phyloP scores from a whole-genome alignment of 2,329 filamentous ascomycete species.

The Aureobasidium sp. region DNA sequence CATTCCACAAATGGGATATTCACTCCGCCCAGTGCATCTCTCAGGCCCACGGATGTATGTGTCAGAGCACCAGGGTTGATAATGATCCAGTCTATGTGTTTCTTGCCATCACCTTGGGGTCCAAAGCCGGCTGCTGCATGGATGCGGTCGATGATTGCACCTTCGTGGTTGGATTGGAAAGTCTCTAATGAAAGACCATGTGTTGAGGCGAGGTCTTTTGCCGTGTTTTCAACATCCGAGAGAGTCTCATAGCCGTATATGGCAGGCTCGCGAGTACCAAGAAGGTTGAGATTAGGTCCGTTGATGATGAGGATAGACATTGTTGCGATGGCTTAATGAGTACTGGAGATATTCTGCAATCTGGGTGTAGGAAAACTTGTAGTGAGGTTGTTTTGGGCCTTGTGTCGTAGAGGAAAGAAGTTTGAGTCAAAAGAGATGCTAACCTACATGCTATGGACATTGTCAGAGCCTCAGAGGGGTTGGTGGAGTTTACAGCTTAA shows the following conservation, averaged over 20 bases:
- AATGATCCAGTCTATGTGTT: slow-evolving; percentile 55
- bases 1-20: slow-evolving; percentile 68
- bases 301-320: slow-evolving; percentile 63
- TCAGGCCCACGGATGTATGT: slow-evolving; percentile 67
- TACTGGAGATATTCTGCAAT: background rate
- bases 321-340: background rate
- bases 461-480: background rate
- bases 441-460: too few species aligned
- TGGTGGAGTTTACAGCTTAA: background rate
- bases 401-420: too few species aligned
- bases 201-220: slow-evolving; percentile 42
- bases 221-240: slow-evolving; percentile 49
- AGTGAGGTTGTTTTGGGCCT: too few species aligned
- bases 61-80: slow-evolving; percentile 73
- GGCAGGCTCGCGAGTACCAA: slow-evolving; percentile 66
- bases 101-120: background rate
- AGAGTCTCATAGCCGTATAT: slow-evolving; percentile 67
- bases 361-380: too few species aligned
- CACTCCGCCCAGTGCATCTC: slow-evolving; percentile 66
- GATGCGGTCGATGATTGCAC: slow-evolving; percentile 65
- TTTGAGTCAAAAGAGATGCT: too few species aligned
- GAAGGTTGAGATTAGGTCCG: slow-evolving; percentile 76
- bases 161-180: slow-evolving; percentile 76
- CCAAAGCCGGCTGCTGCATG: slow-evolving; percentile 51
- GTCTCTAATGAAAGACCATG: slow-evolving; percentile 47